Conservation (phyloP, 73 alveolate genomes). For the Paramecium bursaria region DNA sequence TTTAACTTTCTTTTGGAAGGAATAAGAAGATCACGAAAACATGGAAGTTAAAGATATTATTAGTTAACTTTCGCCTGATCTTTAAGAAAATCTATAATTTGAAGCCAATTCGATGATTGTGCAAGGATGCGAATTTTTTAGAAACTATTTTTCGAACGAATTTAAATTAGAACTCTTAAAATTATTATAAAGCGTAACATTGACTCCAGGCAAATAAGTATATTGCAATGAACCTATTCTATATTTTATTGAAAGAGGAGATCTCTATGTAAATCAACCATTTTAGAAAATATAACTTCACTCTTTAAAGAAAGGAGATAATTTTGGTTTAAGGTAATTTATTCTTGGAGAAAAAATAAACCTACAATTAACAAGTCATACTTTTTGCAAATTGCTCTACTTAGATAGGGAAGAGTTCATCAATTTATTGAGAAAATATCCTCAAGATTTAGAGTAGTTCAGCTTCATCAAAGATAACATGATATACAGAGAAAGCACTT, state of each 20-base stretch:
- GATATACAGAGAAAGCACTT: neutral
- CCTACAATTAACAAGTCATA: neutral
- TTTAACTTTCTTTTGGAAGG: slow-evolving; percentile 58
- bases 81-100: slow-evolving; percentile 16
- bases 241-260: slow-evolving; percentile 42
- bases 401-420: slow-evolving; percentile 6
- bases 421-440: neutral
- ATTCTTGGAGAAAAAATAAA: slow-evolving; percentile 1
- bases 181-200: slow-evolving; percentile 5
- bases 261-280: neutral
- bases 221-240: slow-evolving; percentile 29
- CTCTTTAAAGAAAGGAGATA: slow-evolving; percentile 20
- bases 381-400: slow-evolving; percentile 27
- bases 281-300: neutral
- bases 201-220: slow-evolving; percentile 22
- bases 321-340: slow-evolving; percentile 53
- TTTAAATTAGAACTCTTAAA: slow-evolving; percentile 29
- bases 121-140: slow-evolving; percentile 43
- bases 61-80: slow-evolving; percentile 6
- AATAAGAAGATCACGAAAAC: slow-evolving; percentile 29
- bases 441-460: slow-evolving; percentile 39
- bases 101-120: slow-evolving; percentile 54
- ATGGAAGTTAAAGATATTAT: slow-evolving; percentile 49
- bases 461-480: neutral
- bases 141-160: slow-evolving; percentile 40